phyloP scores from a whole-genome alignment of 257 asterid genomes.

The Handroanthus guayacan region DNA sequence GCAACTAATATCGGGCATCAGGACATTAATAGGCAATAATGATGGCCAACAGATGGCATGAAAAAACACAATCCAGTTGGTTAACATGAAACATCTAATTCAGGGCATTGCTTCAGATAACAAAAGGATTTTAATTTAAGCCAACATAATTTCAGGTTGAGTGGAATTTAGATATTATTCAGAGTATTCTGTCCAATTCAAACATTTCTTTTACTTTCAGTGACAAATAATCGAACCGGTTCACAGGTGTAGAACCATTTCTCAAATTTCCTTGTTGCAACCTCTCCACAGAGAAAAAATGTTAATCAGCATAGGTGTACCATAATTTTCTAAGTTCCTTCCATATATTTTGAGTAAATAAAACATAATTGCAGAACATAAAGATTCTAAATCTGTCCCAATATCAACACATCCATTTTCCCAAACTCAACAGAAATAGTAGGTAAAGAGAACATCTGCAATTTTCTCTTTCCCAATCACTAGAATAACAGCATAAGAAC shows the following conservation, averaged over 20 bases:
- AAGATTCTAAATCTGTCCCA: background rate
- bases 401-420: background rate
- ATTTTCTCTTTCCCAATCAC: background rate
- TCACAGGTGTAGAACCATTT: background rate
- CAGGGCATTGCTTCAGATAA: background rate
- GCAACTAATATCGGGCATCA: background rate
- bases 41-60: background rate
- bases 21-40: background rate
- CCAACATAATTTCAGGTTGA: slow-evolving; percentile 2
- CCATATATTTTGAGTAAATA: too few relatives aligned
- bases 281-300: slow-evolving; percentile 2
- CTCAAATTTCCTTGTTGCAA: background rate
- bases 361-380: background rate
- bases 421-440: background rate
- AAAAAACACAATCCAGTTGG: background rate
- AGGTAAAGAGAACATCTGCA: background rate
- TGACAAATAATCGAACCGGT: too few relatives aligned
- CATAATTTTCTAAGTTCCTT: too few relatives aligned
- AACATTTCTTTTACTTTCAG: background rate
- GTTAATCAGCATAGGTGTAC: background rate
- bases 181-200: background rate
- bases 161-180: background rate
- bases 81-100: background rate
- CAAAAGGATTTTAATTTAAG: background rate
- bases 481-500: background rate